phyloP scores from a whole-genome alignment of 1,139 yeast species.

The Nadsonia commutata region DNA sequence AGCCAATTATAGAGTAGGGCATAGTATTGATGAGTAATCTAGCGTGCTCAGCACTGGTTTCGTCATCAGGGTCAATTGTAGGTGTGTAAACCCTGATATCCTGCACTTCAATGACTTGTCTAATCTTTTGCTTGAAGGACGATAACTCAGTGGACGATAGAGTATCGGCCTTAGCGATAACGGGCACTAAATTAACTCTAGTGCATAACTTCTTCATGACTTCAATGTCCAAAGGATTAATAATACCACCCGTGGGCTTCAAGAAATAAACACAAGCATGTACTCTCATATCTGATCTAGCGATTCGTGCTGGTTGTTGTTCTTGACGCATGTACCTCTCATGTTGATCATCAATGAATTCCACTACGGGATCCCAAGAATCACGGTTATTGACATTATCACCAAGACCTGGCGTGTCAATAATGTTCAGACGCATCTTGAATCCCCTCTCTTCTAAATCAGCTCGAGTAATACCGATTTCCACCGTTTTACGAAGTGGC shows the following conservation, averaged over 20 bases:
- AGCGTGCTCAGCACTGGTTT: conserved; percentile 41
- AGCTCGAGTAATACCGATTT: conserved; percentile 80
- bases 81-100: conserved; percentile 85
- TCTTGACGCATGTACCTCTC: conserved; percentile 91
- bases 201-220: conserved; percentile 79
- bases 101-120: conserved; percentile 86
- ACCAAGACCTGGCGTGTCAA: conserved; percentile 98
- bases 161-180: conserved; percentile 91
- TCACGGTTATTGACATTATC: conserved; percentile 88
- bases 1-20: conserved; percentile 91
- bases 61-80: conserved; percentile 29
- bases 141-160: conserved; percentile 70
- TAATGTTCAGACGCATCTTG: conserved; percentile 66
- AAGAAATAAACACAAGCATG: conserved; percentile 93
- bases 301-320: conserved; percentile 71
- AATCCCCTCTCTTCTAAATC: conserved; percentile 87
- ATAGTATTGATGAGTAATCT: conserved; percentile 60
- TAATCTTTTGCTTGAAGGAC: conserved; percentile 65
- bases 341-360: conserved; percentile 93
- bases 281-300: conserved; percentile 59
- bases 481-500: conserved; percentile 77
- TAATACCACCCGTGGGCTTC: conserved; percentile 90
- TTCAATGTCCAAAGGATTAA: conserved; percentile 89
- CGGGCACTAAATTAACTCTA: conserved; percentile 86
- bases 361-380: conserved; percentile 88